These are phyloP conservation scores for Juncus inflexus DNA, from an alignment of 176 grass and related monocot genomes.

Conservation along the genomic window DNA sequence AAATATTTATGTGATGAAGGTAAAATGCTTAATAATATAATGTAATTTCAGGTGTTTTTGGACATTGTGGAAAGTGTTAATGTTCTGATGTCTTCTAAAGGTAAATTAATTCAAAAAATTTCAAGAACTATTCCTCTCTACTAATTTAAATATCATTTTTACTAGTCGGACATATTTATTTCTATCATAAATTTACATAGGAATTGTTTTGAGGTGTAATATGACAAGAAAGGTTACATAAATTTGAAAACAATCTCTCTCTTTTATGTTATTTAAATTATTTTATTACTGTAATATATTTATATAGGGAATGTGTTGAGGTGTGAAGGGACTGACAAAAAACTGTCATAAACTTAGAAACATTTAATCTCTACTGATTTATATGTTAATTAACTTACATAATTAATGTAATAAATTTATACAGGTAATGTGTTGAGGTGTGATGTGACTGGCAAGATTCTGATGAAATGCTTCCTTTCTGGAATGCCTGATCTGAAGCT, in stretches of 20 bases:
- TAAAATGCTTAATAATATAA: slow-evolving; percentile 21
- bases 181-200: too few relatives aligned
- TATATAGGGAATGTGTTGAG: slow-evolving; percentile 31
- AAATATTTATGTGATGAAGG: slow-evolving; percentile 7
- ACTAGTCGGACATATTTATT: too few relatives aligned
- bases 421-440: slow-evolving; percentile 93
- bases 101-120: slow-evolving; percentile 22
- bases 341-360: slow-evolving; percentile 29
- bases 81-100: slow-evolving; percentile 99
- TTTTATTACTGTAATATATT: not conserved
- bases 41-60: slow-evolving; percentile 82
- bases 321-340: slow-evolving; percentile 95
- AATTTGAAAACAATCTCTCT: too few relatives aligned
- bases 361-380: not conserved
- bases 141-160: too few relatives aligned
- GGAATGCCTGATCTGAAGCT: slow-evolving; percentile 99
- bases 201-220: too few relatives aligned
- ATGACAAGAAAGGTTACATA: too few relatives aligned
- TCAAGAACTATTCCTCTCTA: not conserved
- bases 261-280: not conserved
- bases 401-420: slow-evolving; percentile 15
- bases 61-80: slow-evolving; percentile 99
- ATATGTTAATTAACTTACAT: not conserved
- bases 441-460: slow-evolving; percentile 96
- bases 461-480: slow-evolving; percentile 99